A percentile compares a stretch with the other conserved stretches of the same genome.
phyloP scores from a whole-genome alignment of 352 stramenopile species.

The Phytopythium oedochilum region DNA sequence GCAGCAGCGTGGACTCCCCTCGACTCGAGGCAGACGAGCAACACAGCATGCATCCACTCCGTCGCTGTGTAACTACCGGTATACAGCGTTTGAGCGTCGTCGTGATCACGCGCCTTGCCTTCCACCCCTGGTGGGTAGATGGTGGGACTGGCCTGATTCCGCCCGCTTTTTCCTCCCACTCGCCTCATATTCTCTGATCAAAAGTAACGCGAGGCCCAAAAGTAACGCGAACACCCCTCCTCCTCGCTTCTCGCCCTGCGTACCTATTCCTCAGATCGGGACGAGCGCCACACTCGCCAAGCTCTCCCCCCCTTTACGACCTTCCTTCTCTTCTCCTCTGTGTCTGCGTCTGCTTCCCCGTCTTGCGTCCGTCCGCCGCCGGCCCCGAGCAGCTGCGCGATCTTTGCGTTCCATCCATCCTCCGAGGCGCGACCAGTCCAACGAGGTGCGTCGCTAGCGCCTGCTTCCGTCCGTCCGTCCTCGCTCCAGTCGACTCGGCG shows the following conservation, averaged over 20 bases:
- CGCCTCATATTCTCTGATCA: not conserved
- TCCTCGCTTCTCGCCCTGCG: not conserved
- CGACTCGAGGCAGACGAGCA: too few species aligned
- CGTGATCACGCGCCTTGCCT: not conserved
- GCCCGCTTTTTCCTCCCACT: not conserved
- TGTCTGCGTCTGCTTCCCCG: not conserved
- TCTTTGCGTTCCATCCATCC: not conserved
- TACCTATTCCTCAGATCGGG: conserved; percentile 8
- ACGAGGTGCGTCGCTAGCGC: not conserved
- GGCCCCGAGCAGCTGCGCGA: not conserved
- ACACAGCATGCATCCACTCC: too few species aligned
- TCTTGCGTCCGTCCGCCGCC: not conserved
- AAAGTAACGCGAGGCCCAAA: not conserved
- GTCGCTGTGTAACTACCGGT: too few species aligned
- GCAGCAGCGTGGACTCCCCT: too few species aligned
- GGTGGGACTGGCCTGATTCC: conserved; percentile 1
- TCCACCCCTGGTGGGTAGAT: not conserved
- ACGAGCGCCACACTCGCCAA: conserved; percentile 4
- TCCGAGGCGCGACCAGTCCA: not conserved
- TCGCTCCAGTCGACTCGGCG: not conserved
- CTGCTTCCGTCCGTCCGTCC: not conserved
- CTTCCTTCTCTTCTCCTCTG: not conserved
- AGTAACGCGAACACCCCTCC: not conserved
- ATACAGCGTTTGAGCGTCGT: too few species aligned
- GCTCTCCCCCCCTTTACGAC: not conserved